These are phyloP conservation scores for Rhizopogon sp. DNA, from an alignment of 768 basidiomycete species.

Conservation along the genomic window DNA sequence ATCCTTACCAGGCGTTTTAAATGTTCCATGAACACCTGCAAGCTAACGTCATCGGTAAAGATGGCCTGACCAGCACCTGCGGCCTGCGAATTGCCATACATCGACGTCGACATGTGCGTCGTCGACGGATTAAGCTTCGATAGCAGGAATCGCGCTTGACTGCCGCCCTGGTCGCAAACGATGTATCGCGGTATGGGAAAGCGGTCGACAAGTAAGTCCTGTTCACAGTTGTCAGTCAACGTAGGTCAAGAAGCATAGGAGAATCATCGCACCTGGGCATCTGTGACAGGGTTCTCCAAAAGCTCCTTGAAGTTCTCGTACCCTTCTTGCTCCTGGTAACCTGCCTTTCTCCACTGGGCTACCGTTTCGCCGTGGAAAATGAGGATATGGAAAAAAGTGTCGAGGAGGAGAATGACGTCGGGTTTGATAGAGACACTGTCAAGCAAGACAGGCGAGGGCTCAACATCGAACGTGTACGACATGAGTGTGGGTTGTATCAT, in stretches of 20 bases:
- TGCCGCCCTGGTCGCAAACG: conserved; percentile 95
- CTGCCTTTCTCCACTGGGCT: conserved; percentile 96
- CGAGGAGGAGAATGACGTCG: conserved; percentile 92
- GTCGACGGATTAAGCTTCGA: conserved; percentile 97
- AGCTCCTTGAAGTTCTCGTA: conserved; percentile 98
- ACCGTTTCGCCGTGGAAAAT: conserved; percentile 99
- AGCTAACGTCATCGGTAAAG: conserved; percentile 97
- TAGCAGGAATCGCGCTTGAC: conserved; percentile 96
- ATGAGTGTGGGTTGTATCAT: conserved; percentile 99
- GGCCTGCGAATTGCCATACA: conserved; percentile 77
- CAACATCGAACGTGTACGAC: conserved; percentile 93
- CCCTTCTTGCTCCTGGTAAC: conserved; percentile 97
- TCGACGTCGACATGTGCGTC: conserved; percentile 89
- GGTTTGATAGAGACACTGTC: conserved; percentile 98
- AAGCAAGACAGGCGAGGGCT: conserved; percentile 89
- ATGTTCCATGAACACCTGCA: conserved; percentile 98
- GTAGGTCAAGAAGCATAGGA: background rate
- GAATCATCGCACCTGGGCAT: conserved; percentile 66
- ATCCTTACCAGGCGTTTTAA: conserved; percentile 80
- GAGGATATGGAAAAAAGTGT: conserved; percentile 99
- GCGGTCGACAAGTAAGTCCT: conserved; percentile 93
- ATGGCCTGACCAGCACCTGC: conserved; percentile 82
- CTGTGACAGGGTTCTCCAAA: conserved; percentile 77
- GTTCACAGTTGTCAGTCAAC: conserved; percentile 3
- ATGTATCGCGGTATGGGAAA: conserved; percentile 98